Conservation (phyloP, 768 basidiomycete species). For the Auricularia sp. region DNA sequence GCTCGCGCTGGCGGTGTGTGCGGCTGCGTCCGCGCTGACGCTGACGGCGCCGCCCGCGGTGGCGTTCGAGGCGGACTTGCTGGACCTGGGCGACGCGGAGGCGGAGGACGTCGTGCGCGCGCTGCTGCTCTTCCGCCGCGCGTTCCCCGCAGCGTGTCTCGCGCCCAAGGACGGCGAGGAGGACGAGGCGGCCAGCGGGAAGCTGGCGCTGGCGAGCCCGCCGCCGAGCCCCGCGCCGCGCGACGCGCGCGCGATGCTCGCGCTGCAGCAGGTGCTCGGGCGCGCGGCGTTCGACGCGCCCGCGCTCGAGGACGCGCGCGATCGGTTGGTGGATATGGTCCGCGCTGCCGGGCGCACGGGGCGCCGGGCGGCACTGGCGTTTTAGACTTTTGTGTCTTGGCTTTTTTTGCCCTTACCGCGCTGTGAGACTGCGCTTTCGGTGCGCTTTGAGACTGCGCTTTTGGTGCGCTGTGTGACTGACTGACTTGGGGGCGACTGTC, state of each 20-base stretch:
- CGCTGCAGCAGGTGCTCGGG: constrained; percentile 47
- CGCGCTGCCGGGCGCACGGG: background rate
- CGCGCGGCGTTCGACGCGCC: constrained; percentile 34
- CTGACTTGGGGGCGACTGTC: no score
- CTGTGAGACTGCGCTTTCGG: background rate
- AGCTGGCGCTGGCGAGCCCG: constrained; percentile 19
- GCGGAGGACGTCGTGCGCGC: constrained; percentile 41
- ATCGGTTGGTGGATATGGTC: constrained; percentile 66
- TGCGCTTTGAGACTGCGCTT: background rate
- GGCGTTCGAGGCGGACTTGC: constrained; percentile 10
- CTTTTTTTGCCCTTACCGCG: background rate
- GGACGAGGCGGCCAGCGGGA: background rate
- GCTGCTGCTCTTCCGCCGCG: constrained; percentile 47
- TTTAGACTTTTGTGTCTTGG: background rate
- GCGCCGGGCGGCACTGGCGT: background rate
- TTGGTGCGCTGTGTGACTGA: no score
- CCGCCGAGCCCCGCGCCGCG: constrained; percentile 42
- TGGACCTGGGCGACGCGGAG: constrained; percentile 13
- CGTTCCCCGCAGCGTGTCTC: constrained; percentile 36
- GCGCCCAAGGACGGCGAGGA: constrained; percentile 6
- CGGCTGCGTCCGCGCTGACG: constrained; percentile 22
- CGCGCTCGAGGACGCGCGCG: constrained; percentile 60
- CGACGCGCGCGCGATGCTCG: constrained; percentile 31
- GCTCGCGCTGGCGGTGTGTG: constrained; percentile 25
- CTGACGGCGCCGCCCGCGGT: background rate